Evolutionary conservation across 306 rosid species (phyloP).

Genomic region (Dalbergia cochinchinensis): DNA sequence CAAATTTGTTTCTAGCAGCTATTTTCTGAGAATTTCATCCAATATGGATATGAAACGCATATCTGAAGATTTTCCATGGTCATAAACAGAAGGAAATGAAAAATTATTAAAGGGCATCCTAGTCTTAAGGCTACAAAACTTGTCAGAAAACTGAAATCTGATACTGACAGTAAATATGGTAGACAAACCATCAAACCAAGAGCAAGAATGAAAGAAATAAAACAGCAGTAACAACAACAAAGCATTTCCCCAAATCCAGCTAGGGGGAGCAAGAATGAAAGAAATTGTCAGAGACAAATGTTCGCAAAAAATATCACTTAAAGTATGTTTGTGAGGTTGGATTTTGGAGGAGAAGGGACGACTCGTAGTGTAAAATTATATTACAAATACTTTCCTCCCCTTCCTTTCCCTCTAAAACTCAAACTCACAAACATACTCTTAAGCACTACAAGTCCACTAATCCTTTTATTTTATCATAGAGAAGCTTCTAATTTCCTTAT

Average conservation of each 20-base stretch:
- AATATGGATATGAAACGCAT: too few relatives aligned
- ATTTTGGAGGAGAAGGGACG: too few relatives aligned
- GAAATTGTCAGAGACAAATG: neutral
- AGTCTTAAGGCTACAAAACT: neutral
- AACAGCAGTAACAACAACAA: neutral
- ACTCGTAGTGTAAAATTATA: too few relatives aligned
- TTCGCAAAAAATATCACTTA: slow-evolving; percentile 10
- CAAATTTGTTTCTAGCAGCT: too few relatives aligned
- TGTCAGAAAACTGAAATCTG: slow-evolving; percentile 5
- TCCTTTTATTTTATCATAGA: slow-evolving; percentile 23
- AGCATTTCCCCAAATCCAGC: neutral
- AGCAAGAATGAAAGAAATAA: slow-evolving; percentile 2
- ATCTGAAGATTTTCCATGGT: too few relatives aligned
- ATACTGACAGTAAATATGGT: slow-evolving; percentile 21
- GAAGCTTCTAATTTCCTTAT: slow-evolving; percentile 18
- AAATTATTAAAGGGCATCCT: neutral
- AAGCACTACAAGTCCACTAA: slow-evolving; percentile 18
- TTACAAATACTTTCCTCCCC: too few relatives aligned
- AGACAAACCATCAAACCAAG: slow-evolving; percentile 20
- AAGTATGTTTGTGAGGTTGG: too few relatives aligned
- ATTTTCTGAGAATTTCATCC: too few relatives aligned
- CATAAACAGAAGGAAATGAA: slow-evolving; percentile 17
- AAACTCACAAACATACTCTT: too few relatives aligned
- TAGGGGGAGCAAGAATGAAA: neutral
- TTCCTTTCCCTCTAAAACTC: too few relatives aligned